Evolutionary conservation across 352 stramenopile genomes (phyloP).

Genomic region (Elongisporangium anandrum): DNA sequence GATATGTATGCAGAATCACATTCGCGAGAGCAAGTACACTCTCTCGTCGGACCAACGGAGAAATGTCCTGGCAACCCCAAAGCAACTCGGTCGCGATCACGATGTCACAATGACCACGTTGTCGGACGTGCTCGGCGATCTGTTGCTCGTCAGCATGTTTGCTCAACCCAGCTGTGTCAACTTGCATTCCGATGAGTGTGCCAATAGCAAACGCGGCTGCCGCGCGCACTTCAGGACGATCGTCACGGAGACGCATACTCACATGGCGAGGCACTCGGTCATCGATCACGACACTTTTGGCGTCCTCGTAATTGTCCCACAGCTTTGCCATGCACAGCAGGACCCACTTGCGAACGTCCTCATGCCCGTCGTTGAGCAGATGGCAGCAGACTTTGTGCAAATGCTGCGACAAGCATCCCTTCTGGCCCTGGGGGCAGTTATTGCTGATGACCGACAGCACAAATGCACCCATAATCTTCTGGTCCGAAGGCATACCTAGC

Average conservation of each 20-base stretch:
- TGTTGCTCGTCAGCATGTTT: conserved; percentile 41
- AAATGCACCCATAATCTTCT: conserved; percentile 96
- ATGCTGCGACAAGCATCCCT: conserved; percentile 90
- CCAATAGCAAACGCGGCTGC: conserved; percentile 92
- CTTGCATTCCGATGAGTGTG: conserved; percentile 85
- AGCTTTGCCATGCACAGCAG: conserved; percentile 95
- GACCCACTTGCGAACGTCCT: conserved; percentile 76
- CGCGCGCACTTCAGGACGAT: conserved; percentile 88
- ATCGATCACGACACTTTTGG: conserved; percentile 84
- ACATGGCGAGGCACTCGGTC: conserved; percentile 85
- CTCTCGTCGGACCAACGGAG: conserved; percentile 79
- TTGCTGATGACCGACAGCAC: conserved; percentile 94
- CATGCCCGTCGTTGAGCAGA: conserved; percentile 52
- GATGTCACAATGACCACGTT: conserved; percentile 65
- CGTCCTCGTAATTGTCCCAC: conserved; percentile 89
- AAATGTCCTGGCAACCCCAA: conserved; percentile 71
- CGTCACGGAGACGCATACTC: conserved; percentile 76
- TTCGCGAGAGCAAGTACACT: conserved; percentile 80
- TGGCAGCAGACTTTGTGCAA: conserved; percentile 77
- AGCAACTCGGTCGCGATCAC: conserved; percentile 62
- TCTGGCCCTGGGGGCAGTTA: conserved; percentile 90
- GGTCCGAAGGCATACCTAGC: conserved; percentile 74
- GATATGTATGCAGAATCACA: conserved; percentile 84
- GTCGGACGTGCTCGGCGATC: conserved; percentile 56
- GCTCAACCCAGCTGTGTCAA: conserved; percentile 44